Conservation (phyloP, 768 basidiomycete species). For the Tephrocybe sp. region DNA sequence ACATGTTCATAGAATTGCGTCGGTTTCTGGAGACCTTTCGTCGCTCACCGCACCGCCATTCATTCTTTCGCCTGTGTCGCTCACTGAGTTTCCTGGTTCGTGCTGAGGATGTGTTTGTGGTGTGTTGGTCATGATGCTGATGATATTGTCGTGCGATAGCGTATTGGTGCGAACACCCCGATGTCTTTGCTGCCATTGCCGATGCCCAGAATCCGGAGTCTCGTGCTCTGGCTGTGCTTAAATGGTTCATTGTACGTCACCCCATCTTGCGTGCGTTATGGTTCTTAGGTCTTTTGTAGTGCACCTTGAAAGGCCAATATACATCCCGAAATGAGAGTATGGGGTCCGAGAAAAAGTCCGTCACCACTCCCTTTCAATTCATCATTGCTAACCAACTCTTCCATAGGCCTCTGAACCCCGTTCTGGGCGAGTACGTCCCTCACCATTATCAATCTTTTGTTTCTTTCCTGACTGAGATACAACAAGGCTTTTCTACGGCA, state of each 20-base stretch:
- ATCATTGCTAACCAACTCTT: background rate
- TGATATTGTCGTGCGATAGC: slow-evolving; percentile 39
- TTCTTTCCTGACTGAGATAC: background rate
- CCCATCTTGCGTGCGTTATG: too few species aligned
- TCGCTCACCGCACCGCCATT: slow-evolving; percentile 85
- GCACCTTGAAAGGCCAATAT: slow-evolving; percentile 93
- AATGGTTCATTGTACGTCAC: slow-evolving; percentile 93
- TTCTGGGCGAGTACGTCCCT: slow-evolving; percentile 78
- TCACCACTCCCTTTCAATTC: background rate
- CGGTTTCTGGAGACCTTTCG: slow-evolving; percentile 85
- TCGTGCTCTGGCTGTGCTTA: slow-evolving; percentile 75
- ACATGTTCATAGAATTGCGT: slow-evolving; percentile 57
- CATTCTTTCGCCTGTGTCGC: slow-evolving; percentile 86
- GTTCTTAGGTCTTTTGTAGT: slow-evolving; percentile 41
- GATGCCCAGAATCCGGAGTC: slow-evolving; percentile 73
- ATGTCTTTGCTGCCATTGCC: slow-evolving; percentile 83
- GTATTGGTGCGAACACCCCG: slow-evolving; percentile 96
- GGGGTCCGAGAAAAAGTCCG: slow-evolving; percentile 97
- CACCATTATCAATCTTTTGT: background rate
- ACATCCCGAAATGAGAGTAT: slow-evolving; percentile 92
- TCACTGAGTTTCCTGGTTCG: slow-evolving; percentile 89
- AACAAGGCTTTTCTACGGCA: slow-evolving; percentile 77
- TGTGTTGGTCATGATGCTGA: background rate
- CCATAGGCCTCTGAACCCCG: slow-evolving; percentile 88
- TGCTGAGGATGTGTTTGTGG: slow-evolving; percentile 3